Percentiles rank a stretch among this genome's conserved stretches.
Conservation (phyloP, 805 yeast species). For the Osmozyma mogii region DNA sequence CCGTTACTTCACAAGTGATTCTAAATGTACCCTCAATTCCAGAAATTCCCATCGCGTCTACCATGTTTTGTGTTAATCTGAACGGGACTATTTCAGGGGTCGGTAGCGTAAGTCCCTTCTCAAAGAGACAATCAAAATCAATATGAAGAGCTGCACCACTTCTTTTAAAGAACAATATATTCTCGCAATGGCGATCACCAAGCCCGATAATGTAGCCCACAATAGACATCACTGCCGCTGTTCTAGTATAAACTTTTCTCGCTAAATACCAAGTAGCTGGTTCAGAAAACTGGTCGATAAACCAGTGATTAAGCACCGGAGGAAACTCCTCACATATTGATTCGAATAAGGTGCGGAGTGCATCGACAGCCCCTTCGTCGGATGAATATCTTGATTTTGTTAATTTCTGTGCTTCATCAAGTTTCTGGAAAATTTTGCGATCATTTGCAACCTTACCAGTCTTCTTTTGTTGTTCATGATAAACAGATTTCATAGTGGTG, state of each 20-base stretch:
- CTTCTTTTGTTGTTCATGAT: slow-evolving; percentile 20
- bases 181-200: slow-evolving; percentile 96
- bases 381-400: slow-evolving; percentile 7
- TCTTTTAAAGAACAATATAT: slow-evolving; percentile 62
- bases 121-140: slow-evolving; percentile 94
- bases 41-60: slow-evolving; percentile 81
- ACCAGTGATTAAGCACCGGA: slow-evolving; percentile 83
- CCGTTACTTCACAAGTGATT: slow-evolving; percentile 77
- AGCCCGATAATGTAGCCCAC: slow-evolving; percentile 90
- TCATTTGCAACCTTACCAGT: slow-evolving; percentile 15
- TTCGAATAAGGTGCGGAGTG: slow-evolving; percentile 18
- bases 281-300: slow-evolving; percentile 79
- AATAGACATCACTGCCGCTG: slow-evolving; percentile 94
- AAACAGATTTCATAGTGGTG: slow-evolving; percentile 58
- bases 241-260: slow-evolving; percentile 63
- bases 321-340: slow-evolving; percentile 32
- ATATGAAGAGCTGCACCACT: slow-evolving; percentile 85
- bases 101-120: slow-evolving; percentile 62
- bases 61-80: slow-evolving; percentile 78
- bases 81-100: slow-evolving; percentile 95
- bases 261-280: slow-evolving; percentile 83
- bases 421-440: slow-evolving; percentile 20
- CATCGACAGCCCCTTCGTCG: slow-evolving; percentile 9
- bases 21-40: slow-evolving; percentile 90
- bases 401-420: slow-evolving; percentile 25